Base-by-base conservation (phyloP, 225 moss, liverwort and hornwort species). In the Straminergon stramineum region DNA sequence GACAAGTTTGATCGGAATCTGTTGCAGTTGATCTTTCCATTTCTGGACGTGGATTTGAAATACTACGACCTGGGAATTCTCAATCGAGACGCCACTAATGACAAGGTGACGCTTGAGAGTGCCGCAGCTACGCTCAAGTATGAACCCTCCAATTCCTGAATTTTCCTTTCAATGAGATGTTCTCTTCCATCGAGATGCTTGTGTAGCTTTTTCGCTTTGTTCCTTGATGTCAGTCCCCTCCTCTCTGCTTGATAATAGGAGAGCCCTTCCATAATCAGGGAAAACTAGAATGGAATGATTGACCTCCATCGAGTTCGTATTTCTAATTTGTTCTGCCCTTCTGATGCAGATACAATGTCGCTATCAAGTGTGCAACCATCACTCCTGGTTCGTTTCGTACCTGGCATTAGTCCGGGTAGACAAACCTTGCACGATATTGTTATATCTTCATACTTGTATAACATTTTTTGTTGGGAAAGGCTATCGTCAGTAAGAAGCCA, bases 341-440 rank as follows among this genome's bases (percentile, higher is more conserved):
- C 35, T 88, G 43, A n/a, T 91, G 87, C 92, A 96, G 96, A 90
- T 98, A 97, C 83, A 97, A 97, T 88, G 98, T 98, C 39, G 98
- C 98, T 82, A 94, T 98, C 22, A 98, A 98, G 91, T 98, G 97
- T 91, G 98, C 98, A 77, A 98, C 98, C 60, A 97, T 98, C 43
- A 97, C 98, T 88, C 98, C 98, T 71, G 96, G 96, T 96, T 88
- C 61, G 93, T 91, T 84, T 86, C 48, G 28, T 23, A 6, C 15
- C 78, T 57, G 56, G 10, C 75, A 69, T 82, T 43, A 73, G 20
- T 73, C 88, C 55, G 56, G 58, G 84, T 88, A 34, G 51, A 30
- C 69, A 5, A 37, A 60, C 24, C 41, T 61, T 88, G 66, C 66
- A 26, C 31, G 51, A 27, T 34, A 77, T 71, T 57, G 56, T 81